Evolutionary conservation across 495 filamentous ascomycete species (phyloP).

Genomic region (Aeminium ludgeri): DNA sequence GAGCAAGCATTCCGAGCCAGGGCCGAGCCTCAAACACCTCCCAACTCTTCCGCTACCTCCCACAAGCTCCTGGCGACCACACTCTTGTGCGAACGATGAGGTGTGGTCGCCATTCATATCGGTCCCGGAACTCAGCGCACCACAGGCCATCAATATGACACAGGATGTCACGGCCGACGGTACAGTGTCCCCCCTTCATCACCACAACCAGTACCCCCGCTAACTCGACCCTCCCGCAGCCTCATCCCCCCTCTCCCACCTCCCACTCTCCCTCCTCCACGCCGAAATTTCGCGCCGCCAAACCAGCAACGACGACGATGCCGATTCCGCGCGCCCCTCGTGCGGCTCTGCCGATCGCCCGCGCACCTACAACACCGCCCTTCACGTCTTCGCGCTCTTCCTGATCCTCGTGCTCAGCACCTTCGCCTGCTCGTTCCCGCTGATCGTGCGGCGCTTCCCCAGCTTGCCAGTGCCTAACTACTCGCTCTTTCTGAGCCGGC

Average conservation of each 20-base stretch:
- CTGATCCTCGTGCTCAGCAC: conserved; percentile 22
- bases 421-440: conserved; percentile 28
- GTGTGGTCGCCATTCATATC: conserved; percentile 3
- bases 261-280: conserved; percentile 22
- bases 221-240: background rate
- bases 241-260: conserved; percentile 1
- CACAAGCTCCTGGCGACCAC: too few species aligned
- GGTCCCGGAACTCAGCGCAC: too few species aligned
- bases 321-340: conserved; percentile 11
- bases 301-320: background rate
- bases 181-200: too few species aligned
- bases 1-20: too few species aligned
- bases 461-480: conserved; percentile 24
- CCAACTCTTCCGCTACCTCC: too few species aligned
- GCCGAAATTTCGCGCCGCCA: conserved; percentile 24
- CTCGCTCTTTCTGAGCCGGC: conserved; percentile 29
- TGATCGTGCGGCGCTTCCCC: conserved; percentile 26
- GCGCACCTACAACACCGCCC: conserved; percentile 25
- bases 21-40: too few species aligned
- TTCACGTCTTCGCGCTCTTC: conserved; percentile 27
- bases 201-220: too few species aligned
- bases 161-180: too few species aligned
- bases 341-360: conserved; percentile 20
- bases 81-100: too few species aligned
- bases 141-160: too few species aligned